Percentiles rank a stretch among this genome's conserved stretches.
These are phyloP conservation scores for Balakata baccata DNA, from an alignment of 345 rosid species.

Conservation along the genomic window DNA sequence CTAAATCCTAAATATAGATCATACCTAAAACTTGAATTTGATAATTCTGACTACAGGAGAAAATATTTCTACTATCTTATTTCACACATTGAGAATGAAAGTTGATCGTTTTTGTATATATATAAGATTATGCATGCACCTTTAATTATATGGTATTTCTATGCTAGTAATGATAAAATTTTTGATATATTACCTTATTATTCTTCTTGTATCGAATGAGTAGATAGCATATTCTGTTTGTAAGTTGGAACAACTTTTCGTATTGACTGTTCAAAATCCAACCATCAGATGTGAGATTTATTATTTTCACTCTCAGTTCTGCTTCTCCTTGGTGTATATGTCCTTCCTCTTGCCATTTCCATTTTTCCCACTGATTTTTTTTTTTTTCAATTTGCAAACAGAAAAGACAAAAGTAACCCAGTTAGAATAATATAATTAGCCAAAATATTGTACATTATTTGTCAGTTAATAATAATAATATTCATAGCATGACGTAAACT, in stretches of 20 bases:
- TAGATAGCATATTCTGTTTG: conserved; percentile 38
- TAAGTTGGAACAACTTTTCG: conserved; percentile 39
- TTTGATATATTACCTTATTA: conserved; percentile 36
- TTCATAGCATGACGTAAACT: conserved; percentile 56
- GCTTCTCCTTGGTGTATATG: conserved; percentile 48
- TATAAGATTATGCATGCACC: too few relatives aligned
- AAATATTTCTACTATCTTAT: too few relatives aligned
- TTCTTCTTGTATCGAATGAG: conserved; percentile 30
- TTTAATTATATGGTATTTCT: too few relatives aligned
- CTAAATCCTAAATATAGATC: too few relatives aligned
- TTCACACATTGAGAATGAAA: too few relatives aligned
- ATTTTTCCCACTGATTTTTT: conserved; percentile 94
- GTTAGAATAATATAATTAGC: background rate
- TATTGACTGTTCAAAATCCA: conserved; percentile 27
- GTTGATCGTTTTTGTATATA: too few relatives aligned
- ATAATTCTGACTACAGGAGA: too few relatives aligned
- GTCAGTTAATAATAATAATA: too few relatives aligned
- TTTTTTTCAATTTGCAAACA: too few relatives aligned
- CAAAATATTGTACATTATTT: background rate
- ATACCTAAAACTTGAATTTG: too few relatives aligned
- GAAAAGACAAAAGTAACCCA: conserved; percentile 2
- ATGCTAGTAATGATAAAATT: too few relatives aligned
- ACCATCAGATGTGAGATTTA: conserved; percentile 39
- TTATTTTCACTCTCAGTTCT: conserved; percentile 59
- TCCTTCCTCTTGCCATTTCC: conserved; percentile 59